A percentile compares a stretch with the other conserved stretches of the same genome.
phyloP scores from a whole-genome alignment of 2,329 filamentous ascomycete species.

The Talaromyces marneffei region DNA sequence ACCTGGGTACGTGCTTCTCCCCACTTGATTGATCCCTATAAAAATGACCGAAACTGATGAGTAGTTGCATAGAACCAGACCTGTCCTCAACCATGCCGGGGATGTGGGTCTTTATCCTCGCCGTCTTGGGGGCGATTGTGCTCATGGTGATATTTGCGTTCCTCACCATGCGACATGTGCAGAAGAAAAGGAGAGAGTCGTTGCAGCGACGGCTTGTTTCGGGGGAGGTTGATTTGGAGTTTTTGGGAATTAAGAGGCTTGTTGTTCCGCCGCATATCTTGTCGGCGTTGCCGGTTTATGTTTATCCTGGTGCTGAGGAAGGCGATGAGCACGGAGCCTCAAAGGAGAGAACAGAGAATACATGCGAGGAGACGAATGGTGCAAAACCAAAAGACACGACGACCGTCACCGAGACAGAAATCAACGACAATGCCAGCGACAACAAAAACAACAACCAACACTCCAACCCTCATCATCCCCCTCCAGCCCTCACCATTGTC shows the following conservation, averaged over 20 bases:
- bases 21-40: conserved; percentile 26
- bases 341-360: background rate
- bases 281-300: conserved; percentile 69
- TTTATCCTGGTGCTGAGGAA: conserved; percentile 50
- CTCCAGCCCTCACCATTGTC: background rate
- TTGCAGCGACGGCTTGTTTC: conserved; percentile 65
- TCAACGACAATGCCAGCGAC: background rate
- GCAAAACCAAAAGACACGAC: background rate
- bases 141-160: conserved; percentile 63
- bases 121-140: conserved; percentile 72
- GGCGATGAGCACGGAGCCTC: background rate
- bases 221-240: conserved; percentile 60
- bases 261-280: conserved; percentile 69
- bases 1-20: conserved; percentile 49
- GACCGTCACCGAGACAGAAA: background rate
- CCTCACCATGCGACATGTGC: conserved; percentile 68
- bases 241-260: conserved; percentile 74
- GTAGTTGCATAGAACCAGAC: conserved; percentile 23
- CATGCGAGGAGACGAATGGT: background rate
- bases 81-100: conserved; percentile 52
- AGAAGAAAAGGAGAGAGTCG: conserved; percentile 61
- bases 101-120: conserved; percentile 75
- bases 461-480: background rate
- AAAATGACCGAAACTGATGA: background rate
- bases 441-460: background rate